These are phyloP conservation scores for Irpex sp. DNA, from an alignment of 1,284 basidiomycete genomes.

Conservation along the genomic window DNA sequence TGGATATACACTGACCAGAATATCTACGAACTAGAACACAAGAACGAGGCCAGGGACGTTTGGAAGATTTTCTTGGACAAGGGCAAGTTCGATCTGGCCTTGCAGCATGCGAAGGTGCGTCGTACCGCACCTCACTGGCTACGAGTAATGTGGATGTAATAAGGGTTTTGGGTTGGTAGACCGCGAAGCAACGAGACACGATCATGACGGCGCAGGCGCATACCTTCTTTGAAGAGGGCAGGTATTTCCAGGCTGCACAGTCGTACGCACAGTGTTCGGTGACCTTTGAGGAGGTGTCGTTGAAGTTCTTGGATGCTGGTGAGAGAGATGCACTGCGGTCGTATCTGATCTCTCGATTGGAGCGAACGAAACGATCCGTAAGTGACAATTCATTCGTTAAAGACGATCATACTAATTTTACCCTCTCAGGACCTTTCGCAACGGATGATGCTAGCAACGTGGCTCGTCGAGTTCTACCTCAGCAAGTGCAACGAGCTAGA, in stretches of 20 bases:
- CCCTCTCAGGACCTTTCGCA: constrained; percentile 78
- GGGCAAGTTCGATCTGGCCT: constrained; percentile 73
- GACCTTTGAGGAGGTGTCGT: constrained; percentile 89
- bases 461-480: constrained; percentile 97
- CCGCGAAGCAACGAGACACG: constrained; percentile 79
- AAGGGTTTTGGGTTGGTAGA: constrained; percentile 39
- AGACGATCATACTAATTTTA: not conserved
- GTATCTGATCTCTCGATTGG: constrained; percentile 86
- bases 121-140: not conserved
- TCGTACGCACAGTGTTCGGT: constrained; percentile 87
- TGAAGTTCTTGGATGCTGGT: constrained; percentile 86
- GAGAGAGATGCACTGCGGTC: constrained; percentile 93
- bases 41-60: constrained; percentile 90
- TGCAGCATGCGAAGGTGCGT: constrained; percentile 78
- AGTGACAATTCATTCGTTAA: constrained; percentile 17
- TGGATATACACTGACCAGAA: constrained; percentile 94
- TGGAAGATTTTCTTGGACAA: constrained; percentile 91
- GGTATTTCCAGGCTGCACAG: constrained; percentile 90
- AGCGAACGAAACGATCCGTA: constrained; percentile 77
- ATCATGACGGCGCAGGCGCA: constrained; percentile 86
- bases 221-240: constrained; percentile 76
- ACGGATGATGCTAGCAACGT: constrained; percentile 97
- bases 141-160: not conserved
- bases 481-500: constrained; percentile 96
- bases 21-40: constrained; percentile 85